Conservation (phyloP, 2,329 filamentous ascomycete species). For the Cadophora malorum region DNA sequence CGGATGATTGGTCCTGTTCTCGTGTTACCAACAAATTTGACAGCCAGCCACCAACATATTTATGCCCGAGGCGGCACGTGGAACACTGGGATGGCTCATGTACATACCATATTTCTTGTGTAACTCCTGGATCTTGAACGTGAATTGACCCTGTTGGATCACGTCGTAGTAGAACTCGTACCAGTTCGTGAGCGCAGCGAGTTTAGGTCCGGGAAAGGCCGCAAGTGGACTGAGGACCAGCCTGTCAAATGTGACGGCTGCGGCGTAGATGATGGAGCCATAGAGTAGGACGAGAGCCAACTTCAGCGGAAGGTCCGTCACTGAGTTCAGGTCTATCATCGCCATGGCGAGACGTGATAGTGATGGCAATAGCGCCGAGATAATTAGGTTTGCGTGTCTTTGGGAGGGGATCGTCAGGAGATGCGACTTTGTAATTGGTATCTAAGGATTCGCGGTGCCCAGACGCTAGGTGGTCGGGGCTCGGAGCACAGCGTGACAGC, state of each 20-base stretch:
- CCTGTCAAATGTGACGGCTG: slow-evolving; percentile 32
- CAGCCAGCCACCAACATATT: slow-evolving; percentile 22
- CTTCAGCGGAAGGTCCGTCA: slow-evolving; percentile 5
- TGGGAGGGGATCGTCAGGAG: slow-evolving; percentile 8
- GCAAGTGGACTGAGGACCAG: slow-evolving; percentile 45
- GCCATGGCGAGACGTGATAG: not conserved
- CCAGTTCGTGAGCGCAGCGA: slow-evolving; percentile 37
- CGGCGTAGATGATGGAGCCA: slow-evolving; percentile 12
- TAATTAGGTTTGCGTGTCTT: slow-evolving; percentile 4
- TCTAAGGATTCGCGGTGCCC: slow-evolving; percentile 11
- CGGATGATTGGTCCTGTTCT: slow-evolving; percentile 37
- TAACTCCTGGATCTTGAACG: slow-evolving; percentile 28
- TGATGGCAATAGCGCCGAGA: not conserved
- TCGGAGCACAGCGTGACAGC: not conserved
- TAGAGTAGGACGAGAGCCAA: slow-evolving; percentile 8
- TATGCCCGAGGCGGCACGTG: not conserved
- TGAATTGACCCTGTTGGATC: slow-evolving; percentile 30
- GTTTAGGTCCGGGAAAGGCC: slow-evolving; percentile 42
- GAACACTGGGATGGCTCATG: not conserved
- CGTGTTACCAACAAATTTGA: slow-evolving; percentile 13
- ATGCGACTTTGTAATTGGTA: slow-evolving; percentile 13
- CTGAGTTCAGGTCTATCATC: slow-evolving; percentile 7
- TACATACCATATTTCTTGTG: slow-evolving; percentile 35
- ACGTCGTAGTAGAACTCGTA: slow-evolving; percentile 43
- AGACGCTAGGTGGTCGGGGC: slow-evolving; percentile 3